These are phyloP conservation scores for Trichoderma koningiopsis DNA, from an alignment of 2,329 filamentous ascomycete species.

Conservation along the genomic window DNA sequence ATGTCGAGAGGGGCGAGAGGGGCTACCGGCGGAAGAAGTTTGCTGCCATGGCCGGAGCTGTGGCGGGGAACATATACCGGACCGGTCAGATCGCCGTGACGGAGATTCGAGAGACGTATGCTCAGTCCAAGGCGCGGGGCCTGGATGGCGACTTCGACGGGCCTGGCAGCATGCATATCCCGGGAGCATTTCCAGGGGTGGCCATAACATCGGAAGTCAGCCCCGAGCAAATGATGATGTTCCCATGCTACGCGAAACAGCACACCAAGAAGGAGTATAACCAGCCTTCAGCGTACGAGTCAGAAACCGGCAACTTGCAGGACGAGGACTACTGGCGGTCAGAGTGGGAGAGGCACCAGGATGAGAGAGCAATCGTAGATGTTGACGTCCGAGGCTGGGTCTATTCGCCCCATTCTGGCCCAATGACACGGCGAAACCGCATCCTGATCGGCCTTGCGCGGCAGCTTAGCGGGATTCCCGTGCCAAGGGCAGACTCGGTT, in stretches of 20 bases:
- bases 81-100: constrained; percentile 59
- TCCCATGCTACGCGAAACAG: constrained; percentile 86
- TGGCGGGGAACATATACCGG: constrained; percentile 56
- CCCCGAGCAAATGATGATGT: constrained; percentile 90
- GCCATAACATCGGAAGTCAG: constrained; percentile 79
- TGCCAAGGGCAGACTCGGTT: constrained; percentile 53
- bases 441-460: constrained; percentile 84
- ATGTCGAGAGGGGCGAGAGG: constrained; percentile 51
- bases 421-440: constrained; percentile 83
- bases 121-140: constrained; percentile 49
- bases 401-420: constrained; percentile 81
- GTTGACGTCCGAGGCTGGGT: constrained; percentile 96
- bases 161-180: constrained; percentile 52
- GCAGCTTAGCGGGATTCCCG: constrained; percentile 82
- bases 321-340: constrained; percentile 73
- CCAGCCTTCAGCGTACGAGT: constrained; percentile 36
- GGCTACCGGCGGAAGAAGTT: constrained; percentile 78
- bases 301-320: constrained; percentile 42
- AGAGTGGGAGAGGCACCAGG: constrained; percentile 78
- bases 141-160: constrained; percentile 35
- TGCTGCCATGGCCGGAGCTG: constrained; percentile 63
- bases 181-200: constrained; percentile 80
- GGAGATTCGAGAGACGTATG: constrained; percentile 62
- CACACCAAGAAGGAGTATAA: constrained; percentile 58
- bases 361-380: constrained; percentile 84